Base-by-base conservation (phyloP, 169 alveolate species). In the Prorocentrum cordatum region DNA sequence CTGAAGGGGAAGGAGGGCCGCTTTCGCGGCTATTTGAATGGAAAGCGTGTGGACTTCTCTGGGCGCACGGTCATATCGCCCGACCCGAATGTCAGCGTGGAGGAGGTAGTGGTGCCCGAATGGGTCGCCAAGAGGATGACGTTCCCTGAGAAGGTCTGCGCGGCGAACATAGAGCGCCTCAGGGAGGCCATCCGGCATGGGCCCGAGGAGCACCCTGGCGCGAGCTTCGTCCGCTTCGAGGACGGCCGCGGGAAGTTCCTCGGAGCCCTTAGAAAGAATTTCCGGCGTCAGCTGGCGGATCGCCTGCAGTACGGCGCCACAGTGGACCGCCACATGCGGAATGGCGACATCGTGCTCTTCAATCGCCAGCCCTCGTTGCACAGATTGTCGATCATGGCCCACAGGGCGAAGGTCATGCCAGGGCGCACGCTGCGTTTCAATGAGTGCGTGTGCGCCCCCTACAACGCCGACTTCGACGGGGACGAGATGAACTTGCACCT, bases 31-130 rank as follows among this genome's bases (percentile, higher is more conserved):
- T 97, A 98, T 93, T 92, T 98, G 79, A 96, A 98, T 24, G 99
- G 99, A 31, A 98, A 98, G 92, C 96, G 99, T 90, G 99, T 97
- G n/a, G 99, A 98, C 91, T 98, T 96, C 93, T 96, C 99, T 3
- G 99, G 99, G 33, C 93, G 99, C 72, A 97, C 99, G 18, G 99
- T 98, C 36, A 98, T 98, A 39, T 97, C 99, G 2, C 99, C 99
- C 4, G 99, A 98, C 91, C 99, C 99, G 35, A 98, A 98, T 93
- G 96, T 98, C 35, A 96, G 94, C 6, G 96, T 98, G 22, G 98
- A 96, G 92, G 97, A 98, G 92, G 99, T 98, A 42, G 99, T 97
- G 33, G 95, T 98, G 6, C 99, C 99, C 16, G 95, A 96, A 85
- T 94, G 95, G 92, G 97, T 97, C 93, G 99, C 99, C 12, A 96